phyloP scores from a whole-genome alignment of 2,329 filamentous ascomycete genomes.

The Xenoacremonium recifei region DNA sequence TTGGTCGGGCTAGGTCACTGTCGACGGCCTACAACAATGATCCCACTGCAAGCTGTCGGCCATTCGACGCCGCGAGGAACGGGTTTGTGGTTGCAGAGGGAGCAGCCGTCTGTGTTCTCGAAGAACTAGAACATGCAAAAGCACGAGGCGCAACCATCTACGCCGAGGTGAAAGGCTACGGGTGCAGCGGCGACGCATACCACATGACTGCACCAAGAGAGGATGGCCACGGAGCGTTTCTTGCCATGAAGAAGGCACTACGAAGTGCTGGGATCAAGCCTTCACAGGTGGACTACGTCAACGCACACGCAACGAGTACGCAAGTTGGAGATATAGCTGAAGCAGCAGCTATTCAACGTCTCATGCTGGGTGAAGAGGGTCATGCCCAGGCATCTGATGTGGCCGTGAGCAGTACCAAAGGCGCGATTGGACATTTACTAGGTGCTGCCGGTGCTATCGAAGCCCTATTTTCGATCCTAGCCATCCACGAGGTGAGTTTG shows the following conservation, averaged over 20 bases:
- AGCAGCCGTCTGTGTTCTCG: slow-evolving; percentile 81
- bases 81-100: slow-evolving; percentile 96
- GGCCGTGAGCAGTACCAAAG: slow-evolving; percentile 91
- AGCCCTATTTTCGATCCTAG: slow-evolving; percentile 78
- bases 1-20: slow-evolving; percentile 82
- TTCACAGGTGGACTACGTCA: slow-evolving; percentile 79
- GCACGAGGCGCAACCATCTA: slow-evolving; percentile 78
- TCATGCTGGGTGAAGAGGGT: slow-evolving; percentile 75
- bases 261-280: slow-evolving; percentile 70
- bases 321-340: slow-evolving; percentile 84
- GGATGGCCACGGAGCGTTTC: slow-evolving; percentile 76
- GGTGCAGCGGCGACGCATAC: slow-evolving; percentile 84
- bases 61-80: slow-evolving; percentile 76
- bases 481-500: slow-evolving; percentile 71
- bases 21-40: slow-evolving; percentile 76
- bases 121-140: slow-evolving; percentile 87
- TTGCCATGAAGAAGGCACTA: slow-evolving; percentile 84
- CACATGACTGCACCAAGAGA: slow-evolving; percentile 90
- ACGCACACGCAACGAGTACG: slow-evolving; percentile 92
- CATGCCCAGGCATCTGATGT: slow-evolving; percentile 60
- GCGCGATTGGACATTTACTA: slow-evolving; percentile 85
- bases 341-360: slow-evolving; percentile 72
- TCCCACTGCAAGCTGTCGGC: slow-evolving; percentile 72
- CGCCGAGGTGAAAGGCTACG: slow-evolving; percentile 86
- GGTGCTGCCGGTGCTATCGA: slow-evolving; percentile 91